Evolutionary conservation across 306 rosid species (phyloP), one percentile per base, ranked within the genome.

Genomic region (Cucumis cinereus): DNA sequence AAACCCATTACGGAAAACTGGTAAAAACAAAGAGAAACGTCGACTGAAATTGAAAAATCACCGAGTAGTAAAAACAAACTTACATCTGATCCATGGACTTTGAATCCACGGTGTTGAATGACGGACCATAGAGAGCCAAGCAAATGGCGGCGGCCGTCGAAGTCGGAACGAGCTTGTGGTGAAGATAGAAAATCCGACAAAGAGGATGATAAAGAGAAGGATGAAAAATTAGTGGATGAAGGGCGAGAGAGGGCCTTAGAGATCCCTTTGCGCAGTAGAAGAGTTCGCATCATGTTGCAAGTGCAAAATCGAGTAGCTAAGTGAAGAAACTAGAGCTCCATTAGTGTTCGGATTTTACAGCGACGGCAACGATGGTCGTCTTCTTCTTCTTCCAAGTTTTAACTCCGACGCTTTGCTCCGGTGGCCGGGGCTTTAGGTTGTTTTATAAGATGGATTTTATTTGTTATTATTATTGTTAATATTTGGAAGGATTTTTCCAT

Each of bases 31-130:
- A 40, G 15, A 56, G 61, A 58, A 53, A 43, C 17, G 14, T 12
- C 50, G 50, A 45, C 12, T 45, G 5, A 45, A 45, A 45, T 45
- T 1, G 52, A 45, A 45, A 45, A 5, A 45, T 45, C 17, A 45
- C 12, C 30, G 10, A 43, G 56, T 40, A 22, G 33, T 6, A 23
- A 0, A 52, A 60, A 41, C 14, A 11, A 19, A 74, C 88, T 77
- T 85, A 93, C 98, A 74, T 89, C 92, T 50, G 93, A 87, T 73
- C 90, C 97, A 5, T 84, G 82, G 76, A 81, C 83, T 82, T 83
- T 90, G 78, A 87, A 75, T 74, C 93, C 92, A 2, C 95, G 91
- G 61, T 47, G 78, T 78, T 84, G 96, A 89, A 78, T 58, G 78
- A 79, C 73, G 80, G 79, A 87, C 92, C 96, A 93, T 10, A 93